Conservation (phyloP, 139 green algal species). For the Eudorina sp. region DNA sequence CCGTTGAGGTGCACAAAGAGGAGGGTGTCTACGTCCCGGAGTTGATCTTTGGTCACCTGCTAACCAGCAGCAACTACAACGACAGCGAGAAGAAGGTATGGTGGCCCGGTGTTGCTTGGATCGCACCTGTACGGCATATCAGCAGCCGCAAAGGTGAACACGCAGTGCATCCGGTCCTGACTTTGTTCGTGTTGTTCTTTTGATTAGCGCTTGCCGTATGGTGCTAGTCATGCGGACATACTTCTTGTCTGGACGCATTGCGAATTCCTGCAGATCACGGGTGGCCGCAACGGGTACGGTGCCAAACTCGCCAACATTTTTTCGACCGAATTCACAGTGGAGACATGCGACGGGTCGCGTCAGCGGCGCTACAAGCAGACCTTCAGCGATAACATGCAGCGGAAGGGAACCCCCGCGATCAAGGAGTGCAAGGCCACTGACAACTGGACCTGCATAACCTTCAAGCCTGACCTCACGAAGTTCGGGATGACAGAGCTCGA, state of each 20-base stretch:
- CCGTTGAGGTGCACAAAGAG: slow-evolving; percentile 96
- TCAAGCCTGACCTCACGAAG: slow-evolving; percentile 95
- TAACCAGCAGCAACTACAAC: slow-evolving; percentile 99
- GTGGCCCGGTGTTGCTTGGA: too few species aligned
- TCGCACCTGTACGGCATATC: too few species aligned
- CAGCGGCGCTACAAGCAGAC: slow-evolving; percentile 90
- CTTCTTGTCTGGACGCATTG: too few species aligned
- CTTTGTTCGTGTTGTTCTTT: too few species aligned
- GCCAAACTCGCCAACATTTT: slow-evolving; percentile 99
- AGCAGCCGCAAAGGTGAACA: too few species aligned
- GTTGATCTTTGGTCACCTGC: slow-evolving; percentile 98
- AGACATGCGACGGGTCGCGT: slow-evolving; percentile 94
- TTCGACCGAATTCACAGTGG: slow-evolving; percentile 96
- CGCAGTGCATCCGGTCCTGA: too few species aligned
- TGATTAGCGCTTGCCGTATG: too few species aligned
- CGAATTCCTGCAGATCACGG: slow-evolving; percentile 88
- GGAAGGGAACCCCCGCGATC: slow-evolving; percentile 55
- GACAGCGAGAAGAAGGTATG: slow-evolving; percentile 97
- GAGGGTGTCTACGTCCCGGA: slow-evolving; percentile 97
- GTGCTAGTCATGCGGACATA: too few species aligned
- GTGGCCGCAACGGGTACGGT: slow-evolving; percentile 98
- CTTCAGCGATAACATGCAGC: slow-evolving; percentile 88
- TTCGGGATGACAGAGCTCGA: slow-evolving; percentile 95
- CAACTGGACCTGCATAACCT: slow-evolving; percentile 98
- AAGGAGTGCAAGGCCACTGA: slow-evolving; percentile 87